Base-by-base conservation (phyloP, 306 rosid genomes). In the Gillenia trifoliata region DNA sequence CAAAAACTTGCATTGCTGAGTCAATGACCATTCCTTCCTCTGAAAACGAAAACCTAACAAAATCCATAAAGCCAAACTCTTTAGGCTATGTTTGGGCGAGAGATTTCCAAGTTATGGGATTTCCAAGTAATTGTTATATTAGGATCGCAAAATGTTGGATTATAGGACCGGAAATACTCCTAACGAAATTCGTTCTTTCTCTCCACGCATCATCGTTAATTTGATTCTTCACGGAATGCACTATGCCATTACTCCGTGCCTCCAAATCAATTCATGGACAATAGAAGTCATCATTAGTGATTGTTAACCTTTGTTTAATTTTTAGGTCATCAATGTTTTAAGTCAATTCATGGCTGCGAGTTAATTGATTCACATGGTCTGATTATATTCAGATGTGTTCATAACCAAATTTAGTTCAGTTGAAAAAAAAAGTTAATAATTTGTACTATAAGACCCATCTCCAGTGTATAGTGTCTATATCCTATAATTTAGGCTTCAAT, bases 181-280 rank as follows among this genome's bases (percentile, higher is more conserved):
- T 30, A 64, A 64, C 3, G 82, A 64, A 64, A 71, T 40, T 3
- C 69, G 67, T n/a, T n/a, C 68, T 29, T 41, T 65, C n/a, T 65
- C 61, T 41, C 73, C 68, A 30, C 60, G 13, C 57, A 40, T 40
- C 67, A 72, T 38, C 73, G 1, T 7, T n/a, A n/a, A 71, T 77
- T 19, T 56, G 22, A 41, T 78, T 77, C 77, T 25, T 70, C 30
- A 26, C 71, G 1, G 25, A 4, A 36, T 50, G 76, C 64, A 78
- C 49, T 63, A 72, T 78, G 8, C 81, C 76, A 20, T 78, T 78
- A 26, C 77, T 71, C 81, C 81, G 52, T 50, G 77, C 74, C 74
- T 70, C 47, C 64, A 70, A 20, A 17, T 70, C 30, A 56, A 56
- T 23, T n/a, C n/a, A n/a, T n/a, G n/a, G n/a, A n/a, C n/a, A n/a